Evolutionary conservation across 2,329 filamentous ascomycete genomes (phyloP).

Genomic region (Calonectria montana): DNA sequence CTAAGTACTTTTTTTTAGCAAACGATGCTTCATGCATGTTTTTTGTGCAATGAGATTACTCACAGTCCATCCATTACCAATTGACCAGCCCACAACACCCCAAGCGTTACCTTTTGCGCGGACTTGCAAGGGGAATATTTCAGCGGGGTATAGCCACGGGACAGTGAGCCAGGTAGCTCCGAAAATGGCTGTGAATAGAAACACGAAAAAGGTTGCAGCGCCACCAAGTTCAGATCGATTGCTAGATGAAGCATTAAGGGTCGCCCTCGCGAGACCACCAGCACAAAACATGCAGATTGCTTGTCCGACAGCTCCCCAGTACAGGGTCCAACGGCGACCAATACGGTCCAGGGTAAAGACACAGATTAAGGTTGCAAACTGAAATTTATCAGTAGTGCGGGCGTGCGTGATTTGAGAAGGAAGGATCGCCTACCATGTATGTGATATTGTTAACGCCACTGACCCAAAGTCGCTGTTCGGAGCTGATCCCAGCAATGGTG

Average conservation of each 20-base stretch:
- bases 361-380: constrained; percentile 61
- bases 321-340: constrained; percentile 49
- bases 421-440: constrained; percentile 52
- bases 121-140: constrained; percentile 79
- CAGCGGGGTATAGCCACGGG: constrained; percentile 74
- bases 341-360: constrained; percentile 54
- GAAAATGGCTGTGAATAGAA: constrained; percentile 60
- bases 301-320: constrained; percentile 47
- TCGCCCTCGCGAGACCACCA: constrained; percentile 39
- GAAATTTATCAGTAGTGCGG: constrained; percentile 36
- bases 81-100: constrained; percentile 81
- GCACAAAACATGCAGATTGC: constrained; percentile 45
- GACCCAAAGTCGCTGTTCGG: constrained; percentile 72
- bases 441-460: constrained; percentile 64
- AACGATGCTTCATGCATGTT: neutral
- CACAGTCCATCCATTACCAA: constrained; percentile 74
- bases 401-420: neutral
- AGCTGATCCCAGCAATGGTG: constrained; percentile 65
- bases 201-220: constrained; percentile 77
- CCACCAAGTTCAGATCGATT: constrained; percentile 54
- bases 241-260: constrained; percentile 57
- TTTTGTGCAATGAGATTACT: neutral
- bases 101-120: constrained; percentile 81
- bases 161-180: constrained; percentile 63
- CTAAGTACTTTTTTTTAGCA: constrained; percentile 10